These are phyloP conservation scores for Malus fusca DNA, from an alignment of 306 rosid species.

Conservation along the genomic window DNA sequence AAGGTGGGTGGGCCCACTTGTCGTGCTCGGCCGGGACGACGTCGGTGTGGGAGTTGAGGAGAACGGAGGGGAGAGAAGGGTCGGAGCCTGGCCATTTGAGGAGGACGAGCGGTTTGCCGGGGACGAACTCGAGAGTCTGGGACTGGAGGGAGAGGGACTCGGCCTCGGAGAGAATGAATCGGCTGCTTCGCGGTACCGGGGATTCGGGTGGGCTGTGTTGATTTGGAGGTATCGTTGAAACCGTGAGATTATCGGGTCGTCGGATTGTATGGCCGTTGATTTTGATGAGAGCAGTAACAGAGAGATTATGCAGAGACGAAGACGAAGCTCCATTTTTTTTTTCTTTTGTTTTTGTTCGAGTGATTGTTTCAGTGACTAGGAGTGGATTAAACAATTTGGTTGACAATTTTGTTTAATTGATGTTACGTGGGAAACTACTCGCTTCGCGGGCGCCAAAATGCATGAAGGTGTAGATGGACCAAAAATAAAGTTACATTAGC, in stretches of 20 bases:
- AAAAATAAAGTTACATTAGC: no score
- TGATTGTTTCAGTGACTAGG: neutral
- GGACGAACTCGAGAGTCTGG: conserved; percentile 50
- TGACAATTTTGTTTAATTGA: neutral
- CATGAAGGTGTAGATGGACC: neutral
- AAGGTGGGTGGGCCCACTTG: conserved; percentile 76
- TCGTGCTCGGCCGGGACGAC: conserved; percentile 65
- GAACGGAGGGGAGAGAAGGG: conserved; percentile 57
- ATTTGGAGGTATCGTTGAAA: conserved; percentile 79
- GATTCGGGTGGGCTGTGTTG: conserved; percentile 76
- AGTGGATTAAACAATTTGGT: no score
- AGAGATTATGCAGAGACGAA: neutral
- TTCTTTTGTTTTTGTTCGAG: neutral
- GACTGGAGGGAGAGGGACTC: conserved; percentile 57
- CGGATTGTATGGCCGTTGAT: conserved; percentile 4
- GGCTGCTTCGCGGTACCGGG: conserved; percentile 51
- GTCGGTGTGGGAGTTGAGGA: conserved; percentile 87
- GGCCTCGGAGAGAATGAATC: conserved; percentile 50
- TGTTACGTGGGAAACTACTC: neutral
- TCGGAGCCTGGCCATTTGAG: conserved; percentile 73
- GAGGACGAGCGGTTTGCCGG: conserved; percentile 61
- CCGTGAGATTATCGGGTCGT: conserved; percentile 30
- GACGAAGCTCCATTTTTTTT: conserved; percentile 8
- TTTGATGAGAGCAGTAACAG: conserved; percentile 10
- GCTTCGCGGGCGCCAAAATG: neutral